A percentile compares a stretch with the other conserved stretches of the same genome.
Conservation (phyloP, 306 rosid genomes). For the Quercus dentata region DNA sequence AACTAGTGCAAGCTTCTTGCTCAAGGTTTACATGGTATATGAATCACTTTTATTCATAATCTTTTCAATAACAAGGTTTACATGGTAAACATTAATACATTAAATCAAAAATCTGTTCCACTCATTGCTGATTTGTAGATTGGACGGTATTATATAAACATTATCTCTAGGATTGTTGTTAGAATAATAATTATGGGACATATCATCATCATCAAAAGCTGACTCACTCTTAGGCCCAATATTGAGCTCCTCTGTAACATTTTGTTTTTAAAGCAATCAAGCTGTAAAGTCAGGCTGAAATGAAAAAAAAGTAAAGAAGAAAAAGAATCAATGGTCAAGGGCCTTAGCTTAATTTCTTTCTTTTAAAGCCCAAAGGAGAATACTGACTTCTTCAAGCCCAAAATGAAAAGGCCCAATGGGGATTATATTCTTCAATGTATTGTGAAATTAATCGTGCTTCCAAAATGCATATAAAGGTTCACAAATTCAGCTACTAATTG, state of each 20-base stretch:
- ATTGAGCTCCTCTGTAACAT: not conserved
- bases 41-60: no score
- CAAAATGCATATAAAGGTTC: not conserved
- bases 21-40: not conserved
- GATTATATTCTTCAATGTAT: not conserved
- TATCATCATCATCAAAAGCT: not conserved
- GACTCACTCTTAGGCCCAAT: not conserved
- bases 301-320: no score
- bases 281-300: no score
- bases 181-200: not conserved
- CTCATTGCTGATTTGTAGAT: no score
- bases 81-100: no score
- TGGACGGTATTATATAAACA: no score
- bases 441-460: not conserved
- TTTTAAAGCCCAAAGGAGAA: not conserved
- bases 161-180: not conserved
- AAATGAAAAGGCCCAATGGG: not conserved
- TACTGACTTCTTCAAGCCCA: not conserved
- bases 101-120: not conserved
- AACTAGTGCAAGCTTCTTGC: not conserved
- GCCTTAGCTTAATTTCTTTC: not conserved
- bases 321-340: not conserved
- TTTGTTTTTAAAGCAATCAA: not conserved
- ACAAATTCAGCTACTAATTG: no score
- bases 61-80: no score